phyloP scores from a whole-genome alignment of 2,329 filamentous ascomycete genomes.

The Aureobasidium sp. region DNA sequence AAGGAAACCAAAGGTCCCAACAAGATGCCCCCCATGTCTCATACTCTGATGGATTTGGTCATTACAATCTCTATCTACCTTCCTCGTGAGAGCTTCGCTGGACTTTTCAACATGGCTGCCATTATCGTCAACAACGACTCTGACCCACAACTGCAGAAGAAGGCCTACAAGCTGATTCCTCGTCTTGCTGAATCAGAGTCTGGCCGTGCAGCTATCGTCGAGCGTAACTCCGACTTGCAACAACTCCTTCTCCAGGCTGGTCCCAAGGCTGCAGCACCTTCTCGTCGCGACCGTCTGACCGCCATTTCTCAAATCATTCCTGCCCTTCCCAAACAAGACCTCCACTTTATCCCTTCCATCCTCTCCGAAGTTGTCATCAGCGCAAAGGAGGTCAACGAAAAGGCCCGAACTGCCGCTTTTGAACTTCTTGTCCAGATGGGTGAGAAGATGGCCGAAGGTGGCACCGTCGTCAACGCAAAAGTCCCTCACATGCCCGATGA shows the following conservation, averaged over 20 bases:
- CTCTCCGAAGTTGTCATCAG: slow-evolving; percentile 92
- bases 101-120: slow-evolving; percentile 80
- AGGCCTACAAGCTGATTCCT: slow-evolving; percentile 96
- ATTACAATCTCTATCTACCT: slow-evolving; percentile 95
- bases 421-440: slow-evolving; percentile 85
- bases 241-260: slow-evolving; percentile 69
- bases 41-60: slow-evolving; percentile 93
- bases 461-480: slow-evolving; percentile 74
- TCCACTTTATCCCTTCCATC: slow-evolving; percentile 89
- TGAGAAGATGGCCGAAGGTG: slow-evolving; percentile 68
- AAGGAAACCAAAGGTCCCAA: slow-evolving; percentile 43
- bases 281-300: slow-evolving; percentile 75
- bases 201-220: slow-evolving; percentile 67
- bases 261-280: slow-evolving; percentile 79
- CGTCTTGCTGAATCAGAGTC: slow-evolving; percentile 74
- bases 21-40: slow-evolving; percentile 82
- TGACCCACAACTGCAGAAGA: slow-evolving; percentile 94
- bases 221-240: slow-evolving; percentile 73
- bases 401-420: slow-evolving; percentile 81
- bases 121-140: slow-evolving; percentile 73
- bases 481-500: slow-evolving; percentile 77
- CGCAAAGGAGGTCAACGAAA: slow-evolving; percentile 96
- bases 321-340: slow-evolving; percentile 65
- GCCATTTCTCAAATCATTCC: slow-evolving; percentile 76
- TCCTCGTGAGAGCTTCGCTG: slow-evolving; percentile 74